Evolutionary conservation across 108 stramenopile species (phyloP), one percentile per base, ranked within the genome.

Genomic region (Fragilariopsis cylindrus): DNA sequence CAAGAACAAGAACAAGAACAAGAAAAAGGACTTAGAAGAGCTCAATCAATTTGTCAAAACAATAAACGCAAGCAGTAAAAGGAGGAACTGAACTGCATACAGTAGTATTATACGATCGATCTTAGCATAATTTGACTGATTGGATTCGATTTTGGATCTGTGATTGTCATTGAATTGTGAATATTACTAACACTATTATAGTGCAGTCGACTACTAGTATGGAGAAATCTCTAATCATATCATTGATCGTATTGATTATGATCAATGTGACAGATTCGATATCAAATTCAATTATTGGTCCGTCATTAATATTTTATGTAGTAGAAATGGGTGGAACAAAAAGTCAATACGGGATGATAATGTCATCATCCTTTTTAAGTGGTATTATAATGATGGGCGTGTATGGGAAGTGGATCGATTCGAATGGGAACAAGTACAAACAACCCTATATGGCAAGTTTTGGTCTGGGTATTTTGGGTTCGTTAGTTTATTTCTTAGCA

Each of bases 261-360:
- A 57, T 85, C 45, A 81, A 83, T 45, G 39, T 87, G 43, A 86
- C 85, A n/a, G 90, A 91, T 67, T 48, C 82, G 48, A 76, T 92
- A 40, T 84, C 85, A 16, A 88, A 76, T 65, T 89, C 89, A 88
- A 79, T 87, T 21, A 84, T 89, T 15, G 71, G 85, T 13, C 91
- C 91, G 8, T 88, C 87, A 3, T 56, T 92, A 19, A 77, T 87
- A 44, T 89, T 92, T 83, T 92, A 92, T 71, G 84, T 92, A 13
- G 48, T 57, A 41, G 65, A 81, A 70, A 13, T 74, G 9, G 88
- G 88, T 9, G 91, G 91, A 40, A 74, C 76, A 15, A 82, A 86
- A 68, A 85, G 88, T 57, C 62, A 74, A 19, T 92, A 92, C 48
- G 91, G 91, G 65, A 66, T 85, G 18, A 79, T 84, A 58, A 69